A percentile compares a stretch with the other conserved stretches of the same genome.
These are phyloP conservation scores for Talaromyces sp. DNA, from an alignment of 2,329 filamentous ascomycete genomes.

Conservation along the genomic window DNA sequence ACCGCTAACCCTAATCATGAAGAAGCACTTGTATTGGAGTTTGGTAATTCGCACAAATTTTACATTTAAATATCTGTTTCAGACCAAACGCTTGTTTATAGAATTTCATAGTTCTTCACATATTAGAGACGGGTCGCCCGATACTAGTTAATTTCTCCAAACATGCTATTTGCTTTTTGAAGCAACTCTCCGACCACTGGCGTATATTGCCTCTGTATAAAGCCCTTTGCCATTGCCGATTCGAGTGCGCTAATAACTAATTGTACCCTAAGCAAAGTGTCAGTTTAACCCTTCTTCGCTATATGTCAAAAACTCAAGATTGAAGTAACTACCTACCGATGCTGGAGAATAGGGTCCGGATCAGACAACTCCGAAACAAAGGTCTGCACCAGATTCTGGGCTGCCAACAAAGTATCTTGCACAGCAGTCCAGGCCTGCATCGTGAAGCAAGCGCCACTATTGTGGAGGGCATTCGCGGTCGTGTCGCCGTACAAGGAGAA, in stretches of 20 bases:
- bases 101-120: no score
- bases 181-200: not conserved
- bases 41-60: no score
- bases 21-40: no score
- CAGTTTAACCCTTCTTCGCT: not conserved
- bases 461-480: not conserved
- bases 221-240: not conserved
- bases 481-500: not conserved
- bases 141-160: no score
- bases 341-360: not conserved
- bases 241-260: not conserved
- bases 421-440: conserved; percentile 1
- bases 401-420: not conserved
- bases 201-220: not conserved
- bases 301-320: no score
- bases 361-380: conserved; percentile 1
- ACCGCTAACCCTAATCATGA: no score
- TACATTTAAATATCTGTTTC: no score
- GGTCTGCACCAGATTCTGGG: not conserved
- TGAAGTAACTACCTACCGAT: not conserved
- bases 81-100: no score
- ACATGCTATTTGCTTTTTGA: not conserved
- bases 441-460: not conserved
- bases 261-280: not conserved
- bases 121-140: no score